phyloP scores from a whole-genome alignment of 495 filamentous ascomycete genomes.

The Ramalina peruviana region DNA sequence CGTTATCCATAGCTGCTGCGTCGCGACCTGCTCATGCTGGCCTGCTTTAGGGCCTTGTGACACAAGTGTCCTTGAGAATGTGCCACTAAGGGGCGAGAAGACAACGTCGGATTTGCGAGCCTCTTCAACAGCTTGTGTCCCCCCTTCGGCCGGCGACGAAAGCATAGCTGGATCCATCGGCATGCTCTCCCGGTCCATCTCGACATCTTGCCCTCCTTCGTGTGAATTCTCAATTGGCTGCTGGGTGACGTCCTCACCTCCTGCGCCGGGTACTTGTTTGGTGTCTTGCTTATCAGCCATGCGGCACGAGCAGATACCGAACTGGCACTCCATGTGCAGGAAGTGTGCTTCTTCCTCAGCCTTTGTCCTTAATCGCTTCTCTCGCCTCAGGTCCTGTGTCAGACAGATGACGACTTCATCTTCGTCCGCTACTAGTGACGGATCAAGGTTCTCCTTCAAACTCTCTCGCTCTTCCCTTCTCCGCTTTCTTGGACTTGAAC shows the following conservation, averaged over 20 bases:
- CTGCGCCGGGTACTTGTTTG: too few relatives aligned
- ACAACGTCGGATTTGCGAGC: slow-evolving; percentile 14
- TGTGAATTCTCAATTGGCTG: too few relatives aligned
- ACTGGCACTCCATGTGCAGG: slow-evolving; percentile 66
- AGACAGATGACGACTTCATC: slow-evolving; percentile 40
- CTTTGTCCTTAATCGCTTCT: slow-evolving; percentile 49
- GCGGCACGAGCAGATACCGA: slow-evolving; percentile 55
- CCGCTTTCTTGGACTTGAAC: slow-evolving; percentile 15
- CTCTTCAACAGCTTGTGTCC: too few relatives aligned
- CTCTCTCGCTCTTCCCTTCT: slow-evolving; percentile 18
- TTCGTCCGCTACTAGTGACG: slow-evolving; percentile 18
- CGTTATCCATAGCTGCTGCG: not conserved
- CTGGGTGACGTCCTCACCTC: too few relatives aligned
- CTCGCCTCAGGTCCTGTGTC: slow-evolving; percentile 45
- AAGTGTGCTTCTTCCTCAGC: slow-evolving; percentile 68
- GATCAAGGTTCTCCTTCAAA: slow-evolving; percentile 32
- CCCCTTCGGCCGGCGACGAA: too few relatives aligned
- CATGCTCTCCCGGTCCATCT: too few relatives aligned
- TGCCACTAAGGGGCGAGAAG: slow-evolving; percentile 36
- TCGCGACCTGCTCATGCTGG: slow-evolving; percentile 5
- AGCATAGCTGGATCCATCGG: too few relatives aligned
- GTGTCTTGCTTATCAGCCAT: slow-evolving; percentile 36
- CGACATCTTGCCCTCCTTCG: too few relatives aligned
- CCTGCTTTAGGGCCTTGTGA: not conserved
- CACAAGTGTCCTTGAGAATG: slow-evolving; percentile 29